Base-by-base conservation (phyloP, 768 basidiomycete species). In the Termitomyces sp. region DNA sequence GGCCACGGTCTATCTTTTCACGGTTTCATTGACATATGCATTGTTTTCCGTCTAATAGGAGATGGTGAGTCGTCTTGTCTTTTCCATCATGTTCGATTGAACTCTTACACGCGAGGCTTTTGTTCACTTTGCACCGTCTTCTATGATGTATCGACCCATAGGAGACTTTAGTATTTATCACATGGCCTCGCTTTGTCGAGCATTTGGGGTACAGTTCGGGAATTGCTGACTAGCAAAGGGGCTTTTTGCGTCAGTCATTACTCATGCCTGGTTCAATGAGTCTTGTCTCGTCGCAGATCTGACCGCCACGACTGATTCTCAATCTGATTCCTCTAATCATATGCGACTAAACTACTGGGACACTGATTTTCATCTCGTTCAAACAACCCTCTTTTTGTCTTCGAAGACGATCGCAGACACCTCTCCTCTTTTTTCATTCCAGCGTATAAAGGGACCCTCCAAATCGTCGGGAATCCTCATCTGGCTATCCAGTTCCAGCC, bases 401-500 rank as follows among this genome's bases (percentile, higher is more conserved):
- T 31, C 42, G n/a, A 54, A 14, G 42, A 43, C 34, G 25, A 54
- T 55, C 53, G 15, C 40, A 55, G 29, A 55, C 25, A 25, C 53
- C 53, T 40, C 54, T 43, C 54, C 53, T 55, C 53, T 20, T 43
- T 10, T 17, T 37, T 14, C 31, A 40, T 43, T n/a, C 29, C 6
- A n/a, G 12, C 42, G 42, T 56, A 56, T 56, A 56, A 43, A 56
- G 15, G 43, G 17, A 5, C 40, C 42, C 15, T 31, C 15, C 54
- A 6, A 11, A 2, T 32, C 42, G 8, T 12, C 17, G 15, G 4
- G 10, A 15, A 5, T 1, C 34, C 12, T 17, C 46, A 60, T 56
- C 60, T 60, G 53, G 59, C 31, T 11, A 54, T 6, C 51, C 60
- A 60, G 60, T 10, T 40, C 47, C 51, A 8, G 10, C n/a, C 54